A percentile compares a stretch with the other conserved stretches of the same genome.
Evolutionary conservation across 495 filamentous ascomycete genomes (phyloP).

Genomic region (Durotheca rogersii): DNA sequence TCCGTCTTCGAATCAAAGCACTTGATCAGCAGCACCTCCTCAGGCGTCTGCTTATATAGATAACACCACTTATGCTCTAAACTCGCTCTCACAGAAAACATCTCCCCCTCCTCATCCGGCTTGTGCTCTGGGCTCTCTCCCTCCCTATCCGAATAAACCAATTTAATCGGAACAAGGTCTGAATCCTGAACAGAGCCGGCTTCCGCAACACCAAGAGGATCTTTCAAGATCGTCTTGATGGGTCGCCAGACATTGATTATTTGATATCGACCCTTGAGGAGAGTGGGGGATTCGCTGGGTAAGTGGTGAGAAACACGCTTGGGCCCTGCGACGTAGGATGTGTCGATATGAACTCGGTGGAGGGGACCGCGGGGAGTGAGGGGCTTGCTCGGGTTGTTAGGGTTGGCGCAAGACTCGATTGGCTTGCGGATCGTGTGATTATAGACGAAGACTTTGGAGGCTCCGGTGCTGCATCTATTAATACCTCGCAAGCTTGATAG

Average conservation of each 20-base stretch:
- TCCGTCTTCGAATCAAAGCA: constrained; percentile 58
- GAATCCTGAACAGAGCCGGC: constrained; percentile 47
- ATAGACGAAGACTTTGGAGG: constrained; percentile 59
- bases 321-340: constrained; percentile 53
- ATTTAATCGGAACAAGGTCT: constrained; percentile 47
- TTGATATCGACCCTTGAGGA: constrained; percentile 59
- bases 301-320: constrained; percentile 54
- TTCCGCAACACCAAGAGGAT: constrained; percentile 56
- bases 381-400: neutral
- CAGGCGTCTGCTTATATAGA: constrained; percentile 50
- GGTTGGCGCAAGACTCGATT: constrained; percentile 6
- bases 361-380: constrained; percentile 51
- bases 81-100: constrained; percentile 61
- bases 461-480: constrained; percentile 47
- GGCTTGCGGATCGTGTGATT: constrained; percentile 62
- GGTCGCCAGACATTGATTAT: constrained; percentile 72
- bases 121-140: constrained; percentile 52
- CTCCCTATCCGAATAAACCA: constrained; percentile 53
- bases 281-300: constrained; percentile 50
- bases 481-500: no score
- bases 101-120: constrained; percentile 57
- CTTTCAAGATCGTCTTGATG: constrained; percentile 56
- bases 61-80: constrained; percentile 52
- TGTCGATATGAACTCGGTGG: constrained; percentile 61
- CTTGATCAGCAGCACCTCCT: constrained; percentile 58